phyloP scores from a whole-genome alignment of 345 rosid genomes.

The Hibiscus mutabilis region DNA sequence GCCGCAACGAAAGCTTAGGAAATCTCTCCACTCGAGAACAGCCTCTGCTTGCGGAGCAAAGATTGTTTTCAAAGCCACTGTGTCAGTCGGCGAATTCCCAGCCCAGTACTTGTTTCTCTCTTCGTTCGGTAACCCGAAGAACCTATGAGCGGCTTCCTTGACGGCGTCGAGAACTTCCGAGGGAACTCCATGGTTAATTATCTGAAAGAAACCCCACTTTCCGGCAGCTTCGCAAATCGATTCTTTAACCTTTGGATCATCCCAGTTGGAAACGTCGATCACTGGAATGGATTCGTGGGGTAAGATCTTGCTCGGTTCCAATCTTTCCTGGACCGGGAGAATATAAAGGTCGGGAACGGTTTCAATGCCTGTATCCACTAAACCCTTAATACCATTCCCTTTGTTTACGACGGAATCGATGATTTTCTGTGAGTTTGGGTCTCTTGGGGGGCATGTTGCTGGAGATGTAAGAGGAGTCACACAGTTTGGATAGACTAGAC shows the following conservation, averaged over 20 bases:
- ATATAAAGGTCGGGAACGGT: slow-evolving; percentile 16
- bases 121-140: slow-evolving; percentile 15
- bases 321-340: slow-evolving; percentile 10
- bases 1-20: slow-evolving; percentile 7
- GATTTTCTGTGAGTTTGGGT: background rate
- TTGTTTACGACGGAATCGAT: slow-evolving; percentile 17
- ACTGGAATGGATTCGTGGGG: slow-evolving; percentile 3
- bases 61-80: slow-evolving; percentile 18
- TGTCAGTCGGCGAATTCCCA: too few relatives aligned
- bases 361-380: slow-evolving; percentile 16
- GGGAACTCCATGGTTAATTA: slow-evolving; percentile 27
- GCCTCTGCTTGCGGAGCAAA: slow-evolving; percentile 13
- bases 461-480: background rate
- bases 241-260: slow-evolving; percentile 4
- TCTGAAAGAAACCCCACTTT: slow-evolving; percentile 27
- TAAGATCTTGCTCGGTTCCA: background rate
- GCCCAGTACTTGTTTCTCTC: slow-evolving; percentile 21
- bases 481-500: background rate
- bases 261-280: slow-evolving; percentile 19
- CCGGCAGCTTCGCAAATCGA: slow-evolving; percentile 20
- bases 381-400: slow-evolving; percentile 25
- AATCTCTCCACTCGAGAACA: slow-evolving; percentile 26
- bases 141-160: slow-evolving; percentile 18
- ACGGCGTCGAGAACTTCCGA: slow-evolving; percentile 9
- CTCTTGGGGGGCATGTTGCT: background rate